Base-by-base conservation (phyloP, 2,329 filamentous ascomycete genomes). In the Trichoderma atrobrunneum region DNA sequence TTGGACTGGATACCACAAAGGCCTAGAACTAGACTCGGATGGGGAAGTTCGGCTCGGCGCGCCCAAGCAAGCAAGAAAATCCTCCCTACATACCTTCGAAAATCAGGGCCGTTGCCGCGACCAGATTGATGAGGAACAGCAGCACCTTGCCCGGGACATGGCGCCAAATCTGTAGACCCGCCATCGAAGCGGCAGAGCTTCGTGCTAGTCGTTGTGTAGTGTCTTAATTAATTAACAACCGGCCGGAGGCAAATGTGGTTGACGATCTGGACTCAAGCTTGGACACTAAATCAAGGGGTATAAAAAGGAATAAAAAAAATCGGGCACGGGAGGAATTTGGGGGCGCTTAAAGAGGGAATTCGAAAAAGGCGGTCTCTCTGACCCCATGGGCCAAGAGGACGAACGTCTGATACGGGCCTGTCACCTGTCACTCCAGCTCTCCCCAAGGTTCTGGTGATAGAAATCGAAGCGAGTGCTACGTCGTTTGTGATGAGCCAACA, bases 91-190 rank as follows among this genome's bases (percentile, higher is more conserved):
- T 26, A 76, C 76, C 73, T 74, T 77, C 72, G 51, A 75, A 76
- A 48, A 77, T 72, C 26, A 77, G 70, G 14, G 74, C 75, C n/a
- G 73, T 74, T 1, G 75, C 76, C 34, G 76, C 73, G 12, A 77
- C 72, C 28, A 74, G 21, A 61, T 77, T 75, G 66, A 75, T 74
- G 12, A 77, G 72, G 66, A 74, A 63, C 28, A 77, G 60, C 59
- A 77, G 36, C 36, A 59, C 67, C 70, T 76, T 77, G 56, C 75
- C 76, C n/a, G 75, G 76, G 70, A 76, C 66, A 67, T 73, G 72
- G 54, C 64, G 73, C 76, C 76, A 77, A 28, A 76, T 60, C 10
- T 74, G 66, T 32, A 70, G 69, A 28, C 34, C 28, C 14, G 73
- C 72, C 75, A 77, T 77, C 18, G 43, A 36, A 67, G 61, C 26